Conservation (phyloP, 2,329 filamentous ascomycete genomes). For the Colletotrichum sp. region DNA sequence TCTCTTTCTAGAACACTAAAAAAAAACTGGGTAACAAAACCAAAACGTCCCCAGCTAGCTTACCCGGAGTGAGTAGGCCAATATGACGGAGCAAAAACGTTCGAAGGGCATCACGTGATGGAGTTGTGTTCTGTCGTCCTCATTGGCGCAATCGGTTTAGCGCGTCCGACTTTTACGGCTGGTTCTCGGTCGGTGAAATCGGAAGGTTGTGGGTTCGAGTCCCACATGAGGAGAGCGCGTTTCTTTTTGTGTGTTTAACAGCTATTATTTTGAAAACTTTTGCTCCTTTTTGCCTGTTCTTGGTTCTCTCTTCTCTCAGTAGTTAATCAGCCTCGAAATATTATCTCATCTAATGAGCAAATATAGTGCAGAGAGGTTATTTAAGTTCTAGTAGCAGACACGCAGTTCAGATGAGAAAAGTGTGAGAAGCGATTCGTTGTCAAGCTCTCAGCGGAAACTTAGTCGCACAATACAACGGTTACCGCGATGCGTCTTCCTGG, state of each 20-base stretch:
- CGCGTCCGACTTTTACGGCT: slow-evolving; percentile 11
- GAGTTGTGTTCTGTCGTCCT: neutral
- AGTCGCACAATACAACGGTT: neutral
- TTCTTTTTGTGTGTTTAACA: neutral
- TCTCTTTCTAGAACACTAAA: too few relatives aligned
- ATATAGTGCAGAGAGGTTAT: neutral
- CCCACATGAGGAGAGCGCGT: neutral
- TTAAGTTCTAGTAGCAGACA: neutral
- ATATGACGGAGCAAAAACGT: accelerated
- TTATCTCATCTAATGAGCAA: neutral
- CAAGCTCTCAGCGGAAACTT: neutral
- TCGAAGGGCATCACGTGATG: neutral
- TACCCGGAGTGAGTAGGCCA: neutral
- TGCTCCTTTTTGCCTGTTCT: neutral
- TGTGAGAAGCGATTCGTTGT: neutral
- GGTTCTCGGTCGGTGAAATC: neutral
- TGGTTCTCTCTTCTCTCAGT: neutral
- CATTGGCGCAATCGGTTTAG: slow-evolving; percentile 13
- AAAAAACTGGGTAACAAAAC: too few relatives aligned
- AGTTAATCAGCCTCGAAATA: neutral
- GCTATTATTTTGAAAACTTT: neutral
- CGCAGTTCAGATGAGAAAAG: neutral
- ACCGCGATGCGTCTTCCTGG: neutral
- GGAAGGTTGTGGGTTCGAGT: slow-evolving; percentile 16
- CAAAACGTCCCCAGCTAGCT: neutral